Evolutionary conservation across 768 basidiomycete species (phyloP), one percentile per base, ranked within the genome.

Genomic region (Tricholoma hemisulphureum): DNA sequence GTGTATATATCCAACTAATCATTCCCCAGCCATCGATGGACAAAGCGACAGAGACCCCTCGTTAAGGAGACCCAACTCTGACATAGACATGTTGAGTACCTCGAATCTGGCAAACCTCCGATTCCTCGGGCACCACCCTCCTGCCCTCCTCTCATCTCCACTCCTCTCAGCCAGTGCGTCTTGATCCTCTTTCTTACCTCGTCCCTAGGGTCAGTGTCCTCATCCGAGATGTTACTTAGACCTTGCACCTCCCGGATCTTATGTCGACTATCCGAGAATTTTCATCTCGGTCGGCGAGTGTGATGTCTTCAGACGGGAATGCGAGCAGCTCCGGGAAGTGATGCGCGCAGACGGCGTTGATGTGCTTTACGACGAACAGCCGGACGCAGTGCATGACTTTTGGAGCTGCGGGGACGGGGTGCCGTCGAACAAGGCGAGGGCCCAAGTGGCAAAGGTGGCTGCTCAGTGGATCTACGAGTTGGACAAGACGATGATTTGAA

Each of bases 371-470:
- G 66, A 65, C 51, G 61, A 63, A 35, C 66, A 65, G 58, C 43
- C 57, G 41, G 64, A 67, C 43, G 64, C 64, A 5, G 64, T 64
- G 13, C 66, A 67, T 34, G 64, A 67, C 56, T 65, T 63, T 50
- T 67, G 32, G 23, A 45, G 55, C 14, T 32, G 32, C 14, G 32
- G 32, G 5, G 14, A 6, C 9, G 32, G 32, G 14, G 32, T 32
- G 5, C 32, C 32, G 32, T 32, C 32, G 14, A 14, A 32, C 32
- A 32, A 32, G 14, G 32, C 32, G 32, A 32, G 32, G 32, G 14
- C 32, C 14, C 32, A 32, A 14, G 32, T 32, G 8, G 32, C 32
- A 32, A 32, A 32, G 9, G 14, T 8, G 14, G 32, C 32, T 32
- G 32, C 32, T 32, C 9, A 32, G 14, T 32, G 32, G 32, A 32